Percentiles rank a stretch among this genome's conserved stretches.
Conservation (phyloP, 345 rosid species). For the Anacardium occidentale region DNA sequence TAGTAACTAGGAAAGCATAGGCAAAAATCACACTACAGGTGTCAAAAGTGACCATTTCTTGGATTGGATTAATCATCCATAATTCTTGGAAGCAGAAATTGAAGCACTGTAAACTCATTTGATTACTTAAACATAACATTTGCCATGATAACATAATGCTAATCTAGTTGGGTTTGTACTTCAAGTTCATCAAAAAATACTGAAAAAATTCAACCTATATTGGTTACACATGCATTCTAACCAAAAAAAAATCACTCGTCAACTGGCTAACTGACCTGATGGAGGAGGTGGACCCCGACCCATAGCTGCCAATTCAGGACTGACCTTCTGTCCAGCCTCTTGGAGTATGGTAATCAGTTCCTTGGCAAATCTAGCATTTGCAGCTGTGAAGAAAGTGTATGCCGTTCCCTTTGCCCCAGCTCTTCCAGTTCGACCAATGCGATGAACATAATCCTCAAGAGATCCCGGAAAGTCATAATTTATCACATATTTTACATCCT, state of each 20-base stretch:
- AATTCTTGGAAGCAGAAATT: not conserved
- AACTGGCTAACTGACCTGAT: constrained; percentile 60
- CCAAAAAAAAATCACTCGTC: not conserved
- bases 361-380: constrained; percentile 94
- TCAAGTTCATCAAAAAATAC: not conserved
- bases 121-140: not conserved
- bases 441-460: constrained; percentile 96
- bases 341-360: constrained; percentile 81
- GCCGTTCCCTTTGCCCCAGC: constrained; percentile 99
- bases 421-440: constrained; percentile 97
- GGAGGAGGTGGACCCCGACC: constrained; percentile 94
- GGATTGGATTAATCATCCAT: not conserved
- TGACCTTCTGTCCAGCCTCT: constrained; percentile 98
- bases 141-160: not conserved
- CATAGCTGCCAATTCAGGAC: constrained; percentile 87
- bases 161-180: not conserved
- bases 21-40: not conserved
- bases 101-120: not conserved
- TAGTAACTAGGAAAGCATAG: not conserved
- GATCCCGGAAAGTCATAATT: constrained; percentile 99
- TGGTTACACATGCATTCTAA: not conserved
- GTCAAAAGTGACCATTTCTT: not conserved
- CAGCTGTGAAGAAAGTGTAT: constrained; percentile 91
- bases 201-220: not conserved
- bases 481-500: constrained; percentile 90